Evolutionary conservation across 768 basidiomycete species (phyloP).

Genomic region (Phylloporus sp.): DNA sequence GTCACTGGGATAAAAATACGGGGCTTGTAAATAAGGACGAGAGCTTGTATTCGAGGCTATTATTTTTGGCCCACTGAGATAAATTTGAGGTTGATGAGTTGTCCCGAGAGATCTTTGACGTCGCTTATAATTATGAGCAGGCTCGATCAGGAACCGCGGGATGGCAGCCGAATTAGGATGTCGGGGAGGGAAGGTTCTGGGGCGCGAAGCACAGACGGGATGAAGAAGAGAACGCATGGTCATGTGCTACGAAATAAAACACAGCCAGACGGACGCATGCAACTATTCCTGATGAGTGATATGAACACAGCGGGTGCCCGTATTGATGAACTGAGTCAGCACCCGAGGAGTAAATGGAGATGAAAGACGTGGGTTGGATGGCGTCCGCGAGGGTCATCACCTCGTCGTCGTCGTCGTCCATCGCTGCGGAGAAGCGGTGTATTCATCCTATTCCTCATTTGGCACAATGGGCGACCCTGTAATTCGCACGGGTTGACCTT

Average conservation of each 20-base stretch:
- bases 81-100: conserved; percentile 19
- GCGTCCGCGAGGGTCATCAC: neutral
- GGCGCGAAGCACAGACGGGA: neutral
- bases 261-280: neutral
- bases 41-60: conserved; percentile 18
- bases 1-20: conserved; percentile 22
- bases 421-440: conserved; percentile 25
- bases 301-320: conserved; percentile 18
- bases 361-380: conserved; percentile 6
- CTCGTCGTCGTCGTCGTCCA: neutral
- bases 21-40: conserved; percentile 18
- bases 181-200: conserved; percentile 13
- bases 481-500: conserved; percentile 8
- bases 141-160: conserved; percentile 27
- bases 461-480: neutral
- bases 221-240: neutral
- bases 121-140: conserved; percentile 19
- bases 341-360: conserved; percentile 23
- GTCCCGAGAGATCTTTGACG: conserved; percentile 18
- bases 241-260: conserved; percentile 3
- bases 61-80: conserved; percentile 31
- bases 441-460: neutral
- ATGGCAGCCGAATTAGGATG: conserved; percentile 8
- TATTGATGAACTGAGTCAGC: conserved; percentile 13
- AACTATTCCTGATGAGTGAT: conserved; percentile 13